These are phyloP conservation scores for Truncatella angustata DNA, from an alignment of 2,329 filamentous ascomycete genomes.

Conservation along the genomic window DNA sequence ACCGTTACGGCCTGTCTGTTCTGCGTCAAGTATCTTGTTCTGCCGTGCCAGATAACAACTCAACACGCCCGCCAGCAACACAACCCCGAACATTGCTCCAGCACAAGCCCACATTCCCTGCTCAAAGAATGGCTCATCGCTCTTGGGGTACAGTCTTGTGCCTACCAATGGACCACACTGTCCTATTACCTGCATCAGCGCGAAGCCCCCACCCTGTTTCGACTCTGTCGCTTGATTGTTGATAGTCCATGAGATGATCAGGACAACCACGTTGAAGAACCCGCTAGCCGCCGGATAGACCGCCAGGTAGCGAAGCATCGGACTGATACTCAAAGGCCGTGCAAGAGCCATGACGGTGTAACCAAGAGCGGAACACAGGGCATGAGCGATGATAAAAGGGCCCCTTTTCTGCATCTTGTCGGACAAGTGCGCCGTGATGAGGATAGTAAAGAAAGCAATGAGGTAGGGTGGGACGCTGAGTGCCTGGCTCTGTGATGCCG, in stretches of 20 bases:
- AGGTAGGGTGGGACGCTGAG: conserved; percentile 82
- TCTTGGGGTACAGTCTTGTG: conserved; percentile 61
- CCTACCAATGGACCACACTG: conserved; percentile 76
- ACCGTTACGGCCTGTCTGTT: not conserved
- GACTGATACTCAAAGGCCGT: conserved; percentile 40
- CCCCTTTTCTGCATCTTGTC: conserved; percentile 65
- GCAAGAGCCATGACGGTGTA: conserved; percentile 61
- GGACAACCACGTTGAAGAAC: conserved; percentile 80
- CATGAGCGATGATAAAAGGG: conserved; percentile 65
- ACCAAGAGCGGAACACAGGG: conserved; percentile 62
- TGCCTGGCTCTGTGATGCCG: conserved; percentile 66
- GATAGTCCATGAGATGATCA: conserved; percentile 84
- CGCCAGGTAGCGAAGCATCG: conserved; percentile 64
- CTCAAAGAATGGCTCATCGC: conserved; percentile 60
- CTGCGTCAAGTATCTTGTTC: conserved; percentile 45
- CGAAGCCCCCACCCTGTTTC: conserved; percentile 73
- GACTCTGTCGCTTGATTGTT: conserved; percentile 76
- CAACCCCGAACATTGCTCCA: conserved; percentile 60
- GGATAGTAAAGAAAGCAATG: conserved; percentile 67
- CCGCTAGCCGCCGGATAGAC: conserved; percentile 77
- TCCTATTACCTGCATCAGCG: conserved; percentile 76
- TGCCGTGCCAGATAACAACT: conserved; percentile 49
- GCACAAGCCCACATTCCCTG: conserved; percentile 63
- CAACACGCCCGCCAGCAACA: conserved; percentile 51
- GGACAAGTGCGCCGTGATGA: conserved; percentile 70